phyloP scores from a whole-genome alignment of 2,329 filamentous ascomycete species.

The Cordyceps fumosorosea region DNA sequence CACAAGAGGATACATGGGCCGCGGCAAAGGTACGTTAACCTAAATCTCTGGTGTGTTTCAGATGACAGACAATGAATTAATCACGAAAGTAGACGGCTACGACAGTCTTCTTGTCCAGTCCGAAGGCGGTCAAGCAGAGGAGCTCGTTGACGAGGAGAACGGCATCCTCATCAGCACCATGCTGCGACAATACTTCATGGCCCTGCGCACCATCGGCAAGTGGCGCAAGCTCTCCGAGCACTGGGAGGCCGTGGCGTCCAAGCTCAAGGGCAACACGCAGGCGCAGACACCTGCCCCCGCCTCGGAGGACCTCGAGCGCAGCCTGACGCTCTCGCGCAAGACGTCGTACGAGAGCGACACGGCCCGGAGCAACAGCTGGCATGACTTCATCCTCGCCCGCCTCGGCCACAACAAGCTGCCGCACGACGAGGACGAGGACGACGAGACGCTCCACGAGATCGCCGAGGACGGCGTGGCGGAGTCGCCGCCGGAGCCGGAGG shows the following conservation, averaged over 20 bases:
- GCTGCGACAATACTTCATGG: slow-evolving; percentile 86
- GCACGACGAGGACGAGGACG: slow-evolving; percentile 29
- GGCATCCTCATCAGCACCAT: slow-evolving; percentile 82
- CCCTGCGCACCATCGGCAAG: slow-evolving; percentile 69
- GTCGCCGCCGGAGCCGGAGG: slow-evolving; percentile 23
- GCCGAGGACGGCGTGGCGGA: slow-evolving; percentile 14
- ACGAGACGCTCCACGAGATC: slow-evolving; percentile 36
- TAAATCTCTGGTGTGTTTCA: neutral
- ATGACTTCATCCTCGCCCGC: slow-evolving; percentile 29
- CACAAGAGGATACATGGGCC: slow-evolving; percentile 82
- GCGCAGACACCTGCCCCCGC: slow-evolving; percentile 19
- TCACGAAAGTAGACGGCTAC: slow-evolving; percentile 59
- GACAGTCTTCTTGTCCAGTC: slow-evolving; percentile 66
- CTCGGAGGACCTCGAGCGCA: slow-evolving; percentile 21
- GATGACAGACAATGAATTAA: neutral
- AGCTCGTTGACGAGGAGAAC: slow-evolving; percentile 78
- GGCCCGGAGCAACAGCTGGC: slow-evolving; percentile 27
- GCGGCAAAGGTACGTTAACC: slow-evolving; percentile 55
- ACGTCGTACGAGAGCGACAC: slow-evolving; percentile 9
- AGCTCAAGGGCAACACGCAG: slow-evolving; percentile 44
- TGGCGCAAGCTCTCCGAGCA: slow-evolving; percentile 70
- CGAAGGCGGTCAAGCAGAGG: slow-evolving; percentile 69
- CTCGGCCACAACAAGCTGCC: slow-evolving; percentile 29
- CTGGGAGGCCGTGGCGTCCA: slow-evolving; percentile 60
- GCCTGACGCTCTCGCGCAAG: slow-evolving; percentile 15